Conservation (phyloP, 2,329 filamentous ascomycete species). For the Calonectria naviculata region DNA sequence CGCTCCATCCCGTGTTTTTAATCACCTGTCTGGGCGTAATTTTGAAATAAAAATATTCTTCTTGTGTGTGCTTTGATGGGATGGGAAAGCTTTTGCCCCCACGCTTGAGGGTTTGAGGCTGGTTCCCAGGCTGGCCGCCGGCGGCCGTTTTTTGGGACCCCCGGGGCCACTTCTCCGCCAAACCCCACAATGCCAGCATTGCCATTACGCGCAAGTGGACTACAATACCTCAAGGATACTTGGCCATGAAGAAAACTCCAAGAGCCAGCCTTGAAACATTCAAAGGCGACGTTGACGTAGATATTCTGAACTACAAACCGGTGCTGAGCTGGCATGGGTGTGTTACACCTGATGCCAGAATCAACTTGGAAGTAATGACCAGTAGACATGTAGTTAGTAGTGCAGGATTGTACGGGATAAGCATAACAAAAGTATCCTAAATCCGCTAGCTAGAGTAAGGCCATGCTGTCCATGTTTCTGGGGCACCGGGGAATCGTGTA, state of each 20-base stretch:
- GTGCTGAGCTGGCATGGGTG: background rate
- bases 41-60: background rate
- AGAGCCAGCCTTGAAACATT: background rate
- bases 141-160: conserved; percentile 4
- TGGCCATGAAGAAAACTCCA: background rate
- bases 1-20: background rate
- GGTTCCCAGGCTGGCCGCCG: background rate
- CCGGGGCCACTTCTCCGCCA: conserved; percentile 13
- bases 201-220: conserved; percentile 7
- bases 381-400: background rate
- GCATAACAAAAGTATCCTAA: too few relatives aligned
- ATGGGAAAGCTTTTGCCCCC: conserved; percentile 12
- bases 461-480: too few relatives aligned
- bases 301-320: background rate
- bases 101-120: conserved; percentile 5
- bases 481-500: background rate
- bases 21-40: background rate
- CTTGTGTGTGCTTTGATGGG: background rate
- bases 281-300: background rate
- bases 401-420: too few relatives aligned
- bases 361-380: background rate
- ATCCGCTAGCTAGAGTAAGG: too few relatives aligned
- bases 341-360: background rate
- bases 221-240: background rate
- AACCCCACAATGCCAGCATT: conserved; percentile 13